Conservation (phyloP, 2,329 filamentous ascomycete species). For the Penicillium brasilianum region DNA sequence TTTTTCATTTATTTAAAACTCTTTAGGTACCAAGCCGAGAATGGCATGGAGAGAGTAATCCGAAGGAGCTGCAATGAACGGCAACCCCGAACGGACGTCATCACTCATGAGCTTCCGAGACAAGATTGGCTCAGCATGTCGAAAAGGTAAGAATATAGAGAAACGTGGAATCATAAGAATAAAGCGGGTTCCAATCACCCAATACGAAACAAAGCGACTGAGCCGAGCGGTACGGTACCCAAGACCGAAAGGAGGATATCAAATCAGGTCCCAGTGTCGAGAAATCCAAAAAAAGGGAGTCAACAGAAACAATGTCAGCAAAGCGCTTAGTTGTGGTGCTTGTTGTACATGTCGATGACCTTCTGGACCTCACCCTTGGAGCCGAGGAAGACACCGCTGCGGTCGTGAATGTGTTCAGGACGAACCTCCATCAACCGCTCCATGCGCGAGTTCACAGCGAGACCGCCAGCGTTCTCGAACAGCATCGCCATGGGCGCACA, state of each 20-base stretch:
- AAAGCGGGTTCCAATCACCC: neutral
- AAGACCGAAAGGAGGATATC: conserved; percentile 9
- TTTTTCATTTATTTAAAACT: conserved; percentile 14
- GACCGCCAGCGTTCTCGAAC: conserved; percentile 96
- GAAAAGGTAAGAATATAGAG: conserved; percentile 8
- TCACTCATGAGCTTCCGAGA: conserved; percentile 7
- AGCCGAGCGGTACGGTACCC: conserved; percentile 14
- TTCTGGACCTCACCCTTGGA: conserved; percentile 95
- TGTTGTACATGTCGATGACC: conserved; percentile 81
- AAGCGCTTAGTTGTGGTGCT: conserved; percentile 36
- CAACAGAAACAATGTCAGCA: neutral
- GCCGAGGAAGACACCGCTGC: conserved; percentile 93
- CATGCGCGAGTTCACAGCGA: conserved; percentile 92
- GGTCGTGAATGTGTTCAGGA: conserved; percentile 92
- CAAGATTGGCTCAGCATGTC: conserved; percentile 7
- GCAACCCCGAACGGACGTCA: conserved; percentile 13
- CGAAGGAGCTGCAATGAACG: conserved; percentile 15
- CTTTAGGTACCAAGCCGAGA: conserved; percentile 7
- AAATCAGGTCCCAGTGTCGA: conserved; percentile 5
- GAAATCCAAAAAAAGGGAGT: neutral
- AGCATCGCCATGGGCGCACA: conserved; percentile 99
- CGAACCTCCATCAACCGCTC: conserved; percentile 84
- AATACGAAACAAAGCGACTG: conserved; percentile 13
- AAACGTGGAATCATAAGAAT: conserved; percentile 12
- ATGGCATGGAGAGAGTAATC: conserved; percentile 17